Percentiles rank a stretch among this genome's conserved stretches.
These are phyloP conservation scores for Solanum rostratum DNA, from an alignment of 257 asterid species.

Conservation along the genomic window DNA sequence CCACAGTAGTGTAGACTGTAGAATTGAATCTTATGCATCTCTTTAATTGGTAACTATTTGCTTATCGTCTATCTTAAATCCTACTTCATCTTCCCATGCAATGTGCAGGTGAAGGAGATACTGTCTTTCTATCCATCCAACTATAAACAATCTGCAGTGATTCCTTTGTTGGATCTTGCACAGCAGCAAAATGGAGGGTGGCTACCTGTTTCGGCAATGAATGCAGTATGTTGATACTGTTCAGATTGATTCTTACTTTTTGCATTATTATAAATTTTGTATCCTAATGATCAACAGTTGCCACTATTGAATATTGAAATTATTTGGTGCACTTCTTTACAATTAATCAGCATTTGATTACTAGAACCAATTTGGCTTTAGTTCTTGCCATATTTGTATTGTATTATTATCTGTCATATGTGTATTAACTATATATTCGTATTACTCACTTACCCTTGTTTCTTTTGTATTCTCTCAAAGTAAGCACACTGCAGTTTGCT, in stretches of 20 bases:
- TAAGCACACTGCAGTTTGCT: not conserved
- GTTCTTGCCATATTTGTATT: not conserved
- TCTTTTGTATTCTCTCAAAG: not conserved
- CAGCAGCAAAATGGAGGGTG: slow-evolving; percentile 98
- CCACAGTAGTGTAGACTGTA: not conserved
- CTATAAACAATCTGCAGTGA: slow-evolving; percentile 92
- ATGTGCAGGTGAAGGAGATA: slow-evolving; percentile 70
- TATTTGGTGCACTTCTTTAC: not conserved
- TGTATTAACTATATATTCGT: not conserved
- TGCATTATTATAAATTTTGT: not conserved
- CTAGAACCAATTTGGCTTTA: not conserved
- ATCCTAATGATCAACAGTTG: not conserved
- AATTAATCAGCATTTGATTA: not conserved
- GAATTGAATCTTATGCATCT: not conserved
- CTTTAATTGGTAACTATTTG: not conserved
- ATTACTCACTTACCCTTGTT: not conserved
- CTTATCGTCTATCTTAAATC: not conserved
- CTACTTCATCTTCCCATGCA: not conserved
- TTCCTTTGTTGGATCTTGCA: slow-evolving; percentile 95
- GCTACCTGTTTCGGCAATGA: slow-evolving; percentile 99
- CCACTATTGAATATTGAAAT: not conserved
- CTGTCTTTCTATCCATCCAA: slow-evolving; percentile 86
- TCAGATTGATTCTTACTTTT: not conserved
- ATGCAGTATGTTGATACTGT: slow-evolving; percentile 49
- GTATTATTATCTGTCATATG: not conserved